phyloP scores from a whole-genome alignment of 192 early-diverging fungal genomes.

The Backusella westeae region DNA sequence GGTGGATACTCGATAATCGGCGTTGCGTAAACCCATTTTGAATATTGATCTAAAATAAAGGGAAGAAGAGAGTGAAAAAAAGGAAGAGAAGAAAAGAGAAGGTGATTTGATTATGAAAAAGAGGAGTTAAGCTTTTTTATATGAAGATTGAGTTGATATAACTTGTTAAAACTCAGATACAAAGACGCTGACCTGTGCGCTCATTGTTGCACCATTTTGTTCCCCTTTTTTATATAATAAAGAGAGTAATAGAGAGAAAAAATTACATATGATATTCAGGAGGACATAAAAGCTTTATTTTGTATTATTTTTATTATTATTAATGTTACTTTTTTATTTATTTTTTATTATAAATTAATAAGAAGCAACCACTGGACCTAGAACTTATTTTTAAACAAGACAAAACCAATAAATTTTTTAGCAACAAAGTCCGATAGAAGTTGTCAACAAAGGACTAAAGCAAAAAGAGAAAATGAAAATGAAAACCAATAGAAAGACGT shows the following conservation, averaged over 20 bases:
- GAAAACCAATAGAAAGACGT: neutral
- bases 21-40: constrained; percentile 26
- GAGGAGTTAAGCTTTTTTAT: neutral
- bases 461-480: neutral
- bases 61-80: neutral
- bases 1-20: constrained; percentile 57
- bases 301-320: neutral
- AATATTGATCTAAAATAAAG: neutral
- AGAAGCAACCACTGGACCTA: neutral
- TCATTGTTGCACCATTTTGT: neutral
- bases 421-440: neutral
- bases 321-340: neutral
- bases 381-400: neutral
- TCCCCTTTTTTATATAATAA: neutral
- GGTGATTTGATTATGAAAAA: neutral
- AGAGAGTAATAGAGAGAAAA: neutral
- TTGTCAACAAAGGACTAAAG: too few relatives aligned
- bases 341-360: neutral
- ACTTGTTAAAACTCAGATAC: constrained; percentile 3
- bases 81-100: neutral
- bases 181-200: neutral
- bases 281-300: neutral
- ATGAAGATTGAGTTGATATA: neutral
- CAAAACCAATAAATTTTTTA: neutral
- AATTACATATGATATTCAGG: constrained; percentile 1